Conservation (phyloP, 2,329 filamentous ascomycete species). For the Trichoderma pleuroti region DNA sequence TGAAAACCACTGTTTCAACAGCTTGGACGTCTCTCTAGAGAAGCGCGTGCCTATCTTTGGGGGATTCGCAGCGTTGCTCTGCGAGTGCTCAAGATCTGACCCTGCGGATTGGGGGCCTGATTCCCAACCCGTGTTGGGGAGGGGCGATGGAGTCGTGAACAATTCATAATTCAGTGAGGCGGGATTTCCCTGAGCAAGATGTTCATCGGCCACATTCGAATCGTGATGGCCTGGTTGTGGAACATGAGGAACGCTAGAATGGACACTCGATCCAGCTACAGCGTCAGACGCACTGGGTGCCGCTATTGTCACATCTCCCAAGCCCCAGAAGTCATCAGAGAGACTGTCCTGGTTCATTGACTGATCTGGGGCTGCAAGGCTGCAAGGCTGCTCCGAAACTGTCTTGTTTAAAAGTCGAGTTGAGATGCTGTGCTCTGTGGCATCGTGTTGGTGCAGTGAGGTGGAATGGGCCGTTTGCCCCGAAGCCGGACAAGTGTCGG, state of each 20-base stretch:
- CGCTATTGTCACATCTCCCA: not conserved
- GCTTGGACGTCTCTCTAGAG: not conserved
- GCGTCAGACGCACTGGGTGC: not conserved
- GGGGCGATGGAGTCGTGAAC: not conserved
- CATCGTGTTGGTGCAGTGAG: not conserved
- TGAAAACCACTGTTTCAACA: not conserved
- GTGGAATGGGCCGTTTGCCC: not conserved
- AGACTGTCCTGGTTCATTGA: not conserved
- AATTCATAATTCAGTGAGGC: not conserved
- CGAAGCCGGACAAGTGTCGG: not conserved
- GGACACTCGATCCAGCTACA: not conserved
- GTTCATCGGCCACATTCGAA: not conserved
- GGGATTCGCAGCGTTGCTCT: not conserved
- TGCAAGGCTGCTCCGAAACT: not conserved
- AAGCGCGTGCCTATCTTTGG: not conserved
- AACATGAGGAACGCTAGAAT: not conserved
- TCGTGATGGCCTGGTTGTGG: not conserved
- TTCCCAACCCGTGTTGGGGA: not conserved
- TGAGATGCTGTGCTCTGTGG: not conserved
- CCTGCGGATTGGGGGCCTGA: not conserved
- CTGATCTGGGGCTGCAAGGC: not conserved
- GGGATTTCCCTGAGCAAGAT: not conserved
- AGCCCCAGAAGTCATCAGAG: not conserved
- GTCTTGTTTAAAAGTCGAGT: not conserved
- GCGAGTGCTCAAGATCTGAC: not conserved